Base-by-base conservation (phyloP, 805 yeast species). In the Torulaspora maleeae region DNA sequence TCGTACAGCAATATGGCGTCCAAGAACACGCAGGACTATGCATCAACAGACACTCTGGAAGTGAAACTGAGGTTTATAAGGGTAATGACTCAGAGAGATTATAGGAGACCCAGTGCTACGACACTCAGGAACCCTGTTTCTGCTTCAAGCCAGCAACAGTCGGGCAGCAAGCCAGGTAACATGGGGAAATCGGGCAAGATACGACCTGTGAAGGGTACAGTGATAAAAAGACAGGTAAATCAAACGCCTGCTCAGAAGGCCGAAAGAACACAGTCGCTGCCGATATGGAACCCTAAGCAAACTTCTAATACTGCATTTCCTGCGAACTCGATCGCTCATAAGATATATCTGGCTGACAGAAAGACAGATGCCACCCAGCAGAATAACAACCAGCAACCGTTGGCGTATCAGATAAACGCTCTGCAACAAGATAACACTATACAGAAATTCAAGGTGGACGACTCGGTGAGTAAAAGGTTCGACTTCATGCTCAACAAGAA, bases 201-300 rank as follows among this genome's bases (percentile, higher is more conserved):
- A 48, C 51, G 51, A 38, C 51, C 51, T 34, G 46, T 38, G 17
- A 48, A 44, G 22, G 29, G 41, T 8, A 38, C 44, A 4, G 30
- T 36, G 19, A 36, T 36, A 9, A 60, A 58, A 36, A 60, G 74
- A 41, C 63, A 57, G 42, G 70, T 69, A n/a, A 71, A 71, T 51
- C 68, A 69, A 34, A 65, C 59, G 29, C 74, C 75, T 3, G 75
- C 75, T n/a, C 76, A 74, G 43, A 71, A 67, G 52, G 77, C 77
- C 4, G 64, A 55, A 25, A 63, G 76, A 55, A 71, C 77, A 1
- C 73, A 70, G 51, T 72, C 77, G 1, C 53, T 72, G 33, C 77
- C 77, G 4, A 58, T 64, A 13, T 64, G 68, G 67, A 59, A 62
- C 36, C 48, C 51, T 15, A 56, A 55, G 34, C 56, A 53, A 22